Conservation (phyloP, 768 basidiomycete species). For the Pulveroboletus sp. region DNA sequence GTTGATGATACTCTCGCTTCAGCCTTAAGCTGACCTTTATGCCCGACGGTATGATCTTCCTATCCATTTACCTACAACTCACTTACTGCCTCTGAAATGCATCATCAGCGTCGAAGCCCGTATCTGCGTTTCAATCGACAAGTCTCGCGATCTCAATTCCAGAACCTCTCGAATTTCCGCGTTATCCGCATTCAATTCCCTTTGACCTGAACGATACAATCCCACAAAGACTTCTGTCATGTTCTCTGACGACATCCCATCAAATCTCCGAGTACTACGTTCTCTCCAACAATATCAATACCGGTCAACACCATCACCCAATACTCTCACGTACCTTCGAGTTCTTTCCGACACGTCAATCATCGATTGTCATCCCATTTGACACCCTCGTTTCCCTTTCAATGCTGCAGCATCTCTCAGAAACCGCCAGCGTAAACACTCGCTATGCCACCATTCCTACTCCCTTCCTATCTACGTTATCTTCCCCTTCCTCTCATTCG, state of each 20-base stretch:
- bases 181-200: neutral
- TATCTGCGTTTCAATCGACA: neutral
- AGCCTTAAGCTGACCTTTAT: neutral
- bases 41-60: neutral
- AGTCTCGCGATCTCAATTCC: neutral
- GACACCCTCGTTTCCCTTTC: neutral
- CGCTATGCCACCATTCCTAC: neutral
- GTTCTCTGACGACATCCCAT: neutral
- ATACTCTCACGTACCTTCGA: neutral
- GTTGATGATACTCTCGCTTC: neutral
- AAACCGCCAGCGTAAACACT: neutral
- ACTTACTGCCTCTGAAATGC: neutral
- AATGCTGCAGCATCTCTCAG: neutral
- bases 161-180: neutral
- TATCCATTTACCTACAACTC: neutral
- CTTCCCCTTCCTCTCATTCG: neutral
- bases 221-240: neutral
- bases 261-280: neutral
- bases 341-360: neutral
- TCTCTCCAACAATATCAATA: neutral
- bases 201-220: neutral
- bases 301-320: neutral
- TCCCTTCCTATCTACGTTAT: neutral
- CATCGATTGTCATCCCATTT: neutral
- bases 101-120: neutral